Conservation (phyloP, 106 monocot species). For the Iris macrosiphon region DNA sequence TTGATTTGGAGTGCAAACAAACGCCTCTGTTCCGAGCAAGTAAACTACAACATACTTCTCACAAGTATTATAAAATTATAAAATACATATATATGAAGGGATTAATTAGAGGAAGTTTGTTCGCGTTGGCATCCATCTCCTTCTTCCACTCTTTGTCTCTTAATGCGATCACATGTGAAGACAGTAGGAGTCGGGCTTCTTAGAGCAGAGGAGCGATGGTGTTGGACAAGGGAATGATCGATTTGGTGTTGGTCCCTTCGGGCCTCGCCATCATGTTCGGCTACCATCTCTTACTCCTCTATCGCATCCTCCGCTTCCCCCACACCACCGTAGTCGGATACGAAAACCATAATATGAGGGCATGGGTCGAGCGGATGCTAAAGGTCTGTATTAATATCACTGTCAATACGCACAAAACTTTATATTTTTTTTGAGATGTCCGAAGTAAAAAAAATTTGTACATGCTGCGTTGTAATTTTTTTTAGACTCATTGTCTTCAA, state of each 20-base stretch:
- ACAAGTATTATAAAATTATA: too few relatives aligned
- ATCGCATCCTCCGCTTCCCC: conserved; percentile 46
- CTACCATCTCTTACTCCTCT: conserved; percentile 71
- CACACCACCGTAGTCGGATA: conserved; percentile 61
- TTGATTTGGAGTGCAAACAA: too few relatives aligned
- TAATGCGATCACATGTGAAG: too few relatives aligned
- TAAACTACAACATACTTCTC: too few relatives aligned
- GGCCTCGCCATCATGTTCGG: conserved; percentile 52
- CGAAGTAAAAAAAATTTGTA: background rate
- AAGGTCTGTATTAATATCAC: conserved; percentile 7
- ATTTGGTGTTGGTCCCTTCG: conserved; percentile 53
- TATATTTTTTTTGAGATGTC: background rate
- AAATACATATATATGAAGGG: too few relatives aligned
- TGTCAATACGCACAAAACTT: background rate
- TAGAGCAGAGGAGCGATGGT: conserved; percentile 20
- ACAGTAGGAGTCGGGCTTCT: too few relatives aligned
- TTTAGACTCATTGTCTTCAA: too few relatives aligned
- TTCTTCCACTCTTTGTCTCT: too few relatives aligned
- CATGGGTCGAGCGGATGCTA: conserved; percentile 68
- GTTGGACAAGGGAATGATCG: conserved; percentile 29
- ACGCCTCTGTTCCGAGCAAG: too few relatives aligned
- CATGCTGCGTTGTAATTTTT: too few relatives aligned
- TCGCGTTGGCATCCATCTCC: too few relatives aligned
- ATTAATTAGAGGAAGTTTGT: too few relatives aligned
- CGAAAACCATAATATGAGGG: conserved; percentile 82